A percentile compares a stretch with the other conserved stretches of the same genome.
Evolutionary conservation across 2,329 filamentous ascomycete species (phyloP).

Genomic region (Trichoderma pleuroti): DNA sequence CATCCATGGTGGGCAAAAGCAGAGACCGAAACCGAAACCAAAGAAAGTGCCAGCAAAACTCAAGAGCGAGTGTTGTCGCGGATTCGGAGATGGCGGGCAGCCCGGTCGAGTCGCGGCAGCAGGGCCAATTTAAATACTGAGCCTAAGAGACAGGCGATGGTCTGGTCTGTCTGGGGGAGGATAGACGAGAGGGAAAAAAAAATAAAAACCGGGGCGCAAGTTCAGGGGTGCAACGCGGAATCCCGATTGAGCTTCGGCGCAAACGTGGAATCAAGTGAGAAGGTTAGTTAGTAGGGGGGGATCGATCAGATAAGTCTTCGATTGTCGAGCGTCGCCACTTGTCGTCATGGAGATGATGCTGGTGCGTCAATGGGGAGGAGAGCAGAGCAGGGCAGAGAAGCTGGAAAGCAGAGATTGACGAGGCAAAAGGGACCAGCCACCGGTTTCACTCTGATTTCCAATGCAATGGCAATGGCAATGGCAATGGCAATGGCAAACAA

Average conservation of each 20-base stretch:
- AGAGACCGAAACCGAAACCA: not conserved
- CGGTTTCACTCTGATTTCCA: not conserved
- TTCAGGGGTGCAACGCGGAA: conserved; percentile 10
- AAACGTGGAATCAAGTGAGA: not conserved
- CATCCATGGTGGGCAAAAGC: conserved; percentile 66
- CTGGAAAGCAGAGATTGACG: not conserved
- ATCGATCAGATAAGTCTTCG: conserved; percentile 7
- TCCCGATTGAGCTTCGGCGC: conserved; percentile 5
- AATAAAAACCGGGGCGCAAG: conserved; percentile 3
- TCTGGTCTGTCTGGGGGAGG: not conserved
- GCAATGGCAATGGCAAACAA: not conserved
- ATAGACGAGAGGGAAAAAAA: conserved; percentile 1
- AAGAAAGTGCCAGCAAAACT: not conserved
- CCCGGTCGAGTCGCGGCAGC: conserved; percentile 4
- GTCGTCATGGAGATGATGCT: not conserved
- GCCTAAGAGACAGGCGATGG: not conserved
- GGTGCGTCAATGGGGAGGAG: not conserved
- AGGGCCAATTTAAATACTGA: conserved; percentile 17
- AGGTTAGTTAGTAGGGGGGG: not conserved
- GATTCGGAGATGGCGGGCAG: conserved; percentile 1
- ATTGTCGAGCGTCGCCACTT: not conserved
- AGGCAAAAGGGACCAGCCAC: not conserved
- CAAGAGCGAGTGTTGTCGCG: not conserved
- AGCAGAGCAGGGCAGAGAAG: no score
- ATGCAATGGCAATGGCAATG: not conserved